These are phyloP conservation scores for Musa troglodytarum DNA, from an alignment of 176 grass and related monocot genomes.

Conservation along the genomic window DNA sequence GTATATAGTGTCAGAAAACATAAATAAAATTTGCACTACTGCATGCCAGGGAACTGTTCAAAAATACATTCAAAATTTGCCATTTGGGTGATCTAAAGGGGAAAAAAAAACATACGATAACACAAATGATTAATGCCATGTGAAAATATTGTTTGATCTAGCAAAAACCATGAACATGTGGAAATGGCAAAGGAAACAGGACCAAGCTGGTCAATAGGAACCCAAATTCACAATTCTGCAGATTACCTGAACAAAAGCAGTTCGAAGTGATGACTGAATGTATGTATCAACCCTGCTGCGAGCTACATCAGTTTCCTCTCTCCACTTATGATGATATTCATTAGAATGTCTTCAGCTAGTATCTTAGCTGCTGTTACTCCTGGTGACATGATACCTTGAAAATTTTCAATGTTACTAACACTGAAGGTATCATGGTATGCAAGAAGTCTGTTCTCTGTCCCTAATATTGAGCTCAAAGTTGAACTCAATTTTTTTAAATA, in stretches of 20 bases:
- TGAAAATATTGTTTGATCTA: not conserved
- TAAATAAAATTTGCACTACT: not conserved
- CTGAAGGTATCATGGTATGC: slow-evolving; percentile 91
- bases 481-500: slow-evolving; percentile 90
- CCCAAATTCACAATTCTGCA: not conserved
- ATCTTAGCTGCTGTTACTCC: slow-evolving; percentile 81
- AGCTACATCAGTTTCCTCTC: slow-evolving; percentile 83
- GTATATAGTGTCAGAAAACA: not conserved
- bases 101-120: not conserved
- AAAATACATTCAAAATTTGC: not conserved
- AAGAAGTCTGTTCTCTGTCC: slow-evolving; percentile 92
- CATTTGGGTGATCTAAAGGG: not conserved
- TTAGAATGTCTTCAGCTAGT: slow-evolving; percentile 95
- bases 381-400: slow-evolving; percentile 81
- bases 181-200: not conserved
- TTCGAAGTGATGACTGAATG: slow-evolving; percentile 76
- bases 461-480: slow-evolving; percentile 82
- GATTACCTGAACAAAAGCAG: slow-evolving; percentile 92
- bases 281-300: slow-evolving; percentile 79
- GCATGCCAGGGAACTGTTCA: not conserved
- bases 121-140: not conserved
- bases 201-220: not conserved
- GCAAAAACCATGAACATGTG: not conserved
- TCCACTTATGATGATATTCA: slow-evolving; percentile 85
- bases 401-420: slow-evolving; percentile 79